Base-by-base conservation (phyloP, 2,329 filamentous ascomycete genomes). In the Exophiala sp. region DNA sequence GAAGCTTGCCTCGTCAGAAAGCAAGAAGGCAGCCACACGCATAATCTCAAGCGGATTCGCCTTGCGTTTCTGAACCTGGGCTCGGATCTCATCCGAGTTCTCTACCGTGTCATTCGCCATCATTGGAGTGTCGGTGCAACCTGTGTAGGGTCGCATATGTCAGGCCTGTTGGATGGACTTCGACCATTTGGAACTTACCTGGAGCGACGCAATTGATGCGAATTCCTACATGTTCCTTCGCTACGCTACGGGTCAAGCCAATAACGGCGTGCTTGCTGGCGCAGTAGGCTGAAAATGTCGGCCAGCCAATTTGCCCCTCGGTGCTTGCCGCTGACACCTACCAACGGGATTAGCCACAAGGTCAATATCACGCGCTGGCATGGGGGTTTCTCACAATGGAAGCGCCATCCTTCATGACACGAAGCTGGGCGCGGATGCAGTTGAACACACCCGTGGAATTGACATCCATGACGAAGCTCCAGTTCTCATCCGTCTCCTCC, bases 1-100 rank as follows among this genome's bases (percentile, higher is more conserved):
- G 62, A 72, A 78, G 3, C 71, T 74, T 1, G 71, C 65, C 10
- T 73, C 71, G 54, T 76, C 71, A 41, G 73, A 74, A n/a, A 79
- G 63, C 57, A 80, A 59, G 41, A 76, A 79, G 12, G 74, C 69
- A 29, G 77, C 71, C 1, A 76, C 66, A 18, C 72, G 69, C 5
- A 75, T 75, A 1, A 70, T 65, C 50, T 73, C 71, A 3, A 70
- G 65, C 0, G 68, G 52, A 12, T 61, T 69, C 4, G 69, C 69
- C 10, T 64, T 52, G 5, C 69, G 62, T 29, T 65, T 61, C 33
- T 70, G 67, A 3, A 63, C 63, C 35, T 58, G 52, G 12, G 47
- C 44, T 20, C 18, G 12, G 24, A 55, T 47, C 43, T 55, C 55
- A 33, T 51, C 43, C 42, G 52, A 52, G 21, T 51, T 55, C 48